Evolutionary conservation across 2,329 filamentous ascomycete species (phyloP).

Genomic region (Phoma sp.): DNA sequence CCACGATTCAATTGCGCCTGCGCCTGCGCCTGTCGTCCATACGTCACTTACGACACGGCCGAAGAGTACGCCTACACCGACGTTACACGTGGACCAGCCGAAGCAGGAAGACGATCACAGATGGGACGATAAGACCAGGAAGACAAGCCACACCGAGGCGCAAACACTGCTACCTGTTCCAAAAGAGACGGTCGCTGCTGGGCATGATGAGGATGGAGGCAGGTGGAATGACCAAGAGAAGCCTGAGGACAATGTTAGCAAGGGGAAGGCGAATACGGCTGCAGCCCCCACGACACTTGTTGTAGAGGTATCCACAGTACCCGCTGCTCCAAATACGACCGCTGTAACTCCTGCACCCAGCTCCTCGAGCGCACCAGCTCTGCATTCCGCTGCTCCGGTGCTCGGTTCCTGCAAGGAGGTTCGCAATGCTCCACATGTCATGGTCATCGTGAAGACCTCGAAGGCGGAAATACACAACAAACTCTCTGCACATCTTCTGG

Average conservation of each 20-base stretch:
- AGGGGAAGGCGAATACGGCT: neutral
- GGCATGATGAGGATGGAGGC: slow-evolving; percentile 28
- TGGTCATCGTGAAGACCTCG: slow-evolving; percentile 65
- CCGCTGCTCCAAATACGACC: slow-evolving; percentile 8
- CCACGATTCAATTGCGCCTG: slow-evolving; percentile 28
- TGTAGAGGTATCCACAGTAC: slow-evolving; percentile 2
- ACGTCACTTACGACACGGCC: slow-evolving; percentile 14
- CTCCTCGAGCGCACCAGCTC: neutral
- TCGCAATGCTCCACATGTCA: slow-evolving; percentile 55
- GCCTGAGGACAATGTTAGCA: neutral
- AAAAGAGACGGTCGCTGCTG: slow-evolving; percentile 15
- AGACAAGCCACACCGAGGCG: neutral
- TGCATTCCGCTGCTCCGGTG: slow-evolving; percentile 1
- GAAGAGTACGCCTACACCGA: neutral
- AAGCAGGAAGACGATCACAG: slow-evolving; percentile 18
- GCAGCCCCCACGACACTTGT: slow-evolving; percentile 18
- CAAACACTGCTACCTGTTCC: slow-evolving; percentile 11
- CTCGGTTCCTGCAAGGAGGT: slow-evolving; percentile 33
- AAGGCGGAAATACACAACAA: slow-evolving; percentile 63
- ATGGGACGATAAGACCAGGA: slow-evolving; percentile 22
- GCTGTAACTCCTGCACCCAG: slow-evolving; percentile 2
- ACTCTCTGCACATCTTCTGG: slow-evolving; percentile 61
- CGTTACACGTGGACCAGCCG: slow-evolving; percentile 7
- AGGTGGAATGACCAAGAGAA: slow-evolving; percentile 27
- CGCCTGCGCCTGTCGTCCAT: slow-evolving; percentile 25